phyloP scores from a whole-genome alignment of 176 grass and related monocot genomes.

The Poa annua region DNA sequence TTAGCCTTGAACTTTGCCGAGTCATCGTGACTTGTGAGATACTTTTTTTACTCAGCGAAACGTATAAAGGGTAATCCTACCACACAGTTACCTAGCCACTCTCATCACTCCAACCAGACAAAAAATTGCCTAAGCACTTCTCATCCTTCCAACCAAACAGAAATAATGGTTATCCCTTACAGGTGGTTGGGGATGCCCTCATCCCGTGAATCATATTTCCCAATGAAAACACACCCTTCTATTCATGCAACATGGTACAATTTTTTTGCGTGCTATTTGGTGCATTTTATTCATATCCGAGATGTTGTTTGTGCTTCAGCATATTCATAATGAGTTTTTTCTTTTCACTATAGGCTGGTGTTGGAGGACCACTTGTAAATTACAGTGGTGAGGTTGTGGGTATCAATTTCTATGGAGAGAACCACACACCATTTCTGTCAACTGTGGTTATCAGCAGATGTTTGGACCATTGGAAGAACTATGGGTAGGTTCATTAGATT shows the following conservation, averaged over 20 bases:
- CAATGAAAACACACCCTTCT: no score
- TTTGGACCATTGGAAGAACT: not conserved
- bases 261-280: not conserved
- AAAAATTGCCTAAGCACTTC: no score
- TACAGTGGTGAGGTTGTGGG: not conserved
- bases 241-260: not conserved
- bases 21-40: no score
- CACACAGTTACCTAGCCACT: no score
- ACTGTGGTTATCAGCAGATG: not conserved
- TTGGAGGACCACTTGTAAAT: constrained; percentile 19
- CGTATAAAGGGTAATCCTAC: no score
- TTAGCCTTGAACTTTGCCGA: no score
- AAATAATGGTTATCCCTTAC: no score
- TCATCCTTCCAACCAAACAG: no score
- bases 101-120: no score
- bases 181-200: no score
- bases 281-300: not conserved
- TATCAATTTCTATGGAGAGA: constrained; percentile 22
- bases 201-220: no score
- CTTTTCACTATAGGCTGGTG: constrained; percentile 19
- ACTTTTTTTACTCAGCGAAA: no score
- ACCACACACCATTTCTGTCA: constrained; percentile 24
- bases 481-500: not conserved
- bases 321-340: not conserved
- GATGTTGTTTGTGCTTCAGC: not conserved